A percentile compares a stretch with the other conserved stretches of the same genome.
Conservation (phyloP, 352 stramenopile species). For the Aphanomyces invadans region DNA sequence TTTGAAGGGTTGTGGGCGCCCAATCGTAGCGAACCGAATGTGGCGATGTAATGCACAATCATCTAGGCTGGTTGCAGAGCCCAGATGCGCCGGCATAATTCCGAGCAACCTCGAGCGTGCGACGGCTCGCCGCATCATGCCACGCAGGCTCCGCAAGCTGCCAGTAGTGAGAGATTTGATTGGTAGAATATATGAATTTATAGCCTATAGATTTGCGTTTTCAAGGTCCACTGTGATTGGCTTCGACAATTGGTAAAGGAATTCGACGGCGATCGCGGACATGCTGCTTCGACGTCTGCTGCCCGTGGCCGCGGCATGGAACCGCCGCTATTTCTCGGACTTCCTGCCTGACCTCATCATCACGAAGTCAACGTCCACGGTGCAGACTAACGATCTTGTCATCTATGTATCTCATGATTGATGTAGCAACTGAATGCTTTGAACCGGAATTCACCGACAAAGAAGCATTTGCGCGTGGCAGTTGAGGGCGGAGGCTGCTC, state of each 20-base stretch:
- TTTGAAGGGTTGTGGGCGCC: too few species aligned
- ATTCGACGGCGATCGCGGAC: background rate
- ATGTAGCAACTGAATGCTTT: conserved; percentile 45
- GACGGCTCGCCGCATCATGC: too few species aligned
- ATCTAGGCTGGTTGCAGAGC: too few species aligned
- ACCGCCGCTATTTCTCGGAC: conserved; percentile 24
- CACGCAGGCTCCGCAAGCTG: too few species aligned
- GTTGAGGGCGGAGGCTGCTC: conserved; percentile 91
- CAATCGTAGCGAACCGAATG: too few species aligned
- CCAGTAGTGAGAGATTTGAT: too few species aligned
- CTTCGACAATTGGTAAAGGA: background rate
- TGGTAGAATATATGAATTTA: background rate
- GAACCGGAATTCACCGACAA: conserved; percentile 34
- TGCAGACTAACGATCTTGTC: conserved; percentile 12
- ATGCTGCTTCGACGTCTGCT: background rate
- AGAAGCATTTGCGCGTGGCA: conserved; percentile 60
- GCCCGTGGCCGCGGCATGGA: background rate
- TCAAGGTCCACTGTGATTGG: background rate
- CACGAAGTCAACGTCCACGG: conserved; percentile 51
- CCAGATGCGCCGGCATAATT: too few species aligned
- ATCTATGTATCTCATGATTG: conserved; percentile 28
- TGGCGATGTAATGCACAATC: too few species aligned
- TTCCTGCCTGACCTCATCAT: conserved; percentile 59
- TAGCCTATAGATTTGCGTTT: background rate
- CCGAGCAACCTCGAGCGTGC: too few species aligned